These are phyloP conservation scores for Pseudogymnoascus sp. DNA, from an alignment of 2,329 filamentous ascomycete genomes.

Conservation along the genomic window DNA sequence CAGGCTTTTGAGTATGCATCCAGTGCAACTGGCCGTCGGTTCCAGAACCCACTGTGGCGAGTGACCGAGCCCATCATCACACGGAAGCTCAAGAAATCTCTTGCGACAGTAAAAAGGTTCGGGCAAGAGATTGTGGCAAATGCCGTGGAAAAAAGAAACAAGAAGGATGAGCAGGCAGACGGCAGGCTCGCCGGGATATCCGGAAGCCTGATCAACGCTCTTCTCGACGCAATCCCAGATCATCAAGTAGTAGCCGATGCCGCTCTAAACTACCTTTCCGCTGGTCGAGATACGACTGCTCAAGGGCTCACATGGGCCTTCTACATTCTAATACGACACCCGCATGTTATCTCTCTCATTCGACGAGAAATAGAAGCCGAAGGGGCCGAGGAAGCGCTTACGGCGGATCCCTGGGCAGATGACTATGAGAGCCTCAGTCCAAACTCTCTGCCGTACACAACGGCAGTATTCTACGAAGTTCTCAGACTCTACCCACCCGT, in stretches of 20 bases:
- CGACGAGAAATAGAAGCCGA: conserved; percentile 33
- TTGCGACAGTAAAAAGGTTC: conserved; percentile 45
- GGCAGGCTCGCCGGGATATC: conserved; percentile 34
- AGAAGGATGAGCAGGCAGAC: conserved; percentile 20
- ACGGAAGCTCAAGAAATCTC: conserved; percentile 38
- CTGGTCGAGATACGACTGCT: conserved; percentile 55
- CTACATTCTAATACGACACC: conserved; percentile 50
- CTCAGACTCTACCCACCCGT: conserved; percentile 56
- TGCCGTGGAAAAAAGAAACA: conserved; percentile 37
- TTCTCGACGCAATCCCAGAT: conserved; percentile 49
- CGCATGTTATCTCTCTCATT: conserved; percentile 32
- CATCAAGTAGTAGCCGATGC: conserved; percentile 53
- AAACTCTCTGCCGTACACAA: conserved; percentile 44
- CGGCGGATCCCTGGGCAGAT: conserved; percentile 10
- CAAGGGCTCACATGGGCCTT: conserved; percentile 58
- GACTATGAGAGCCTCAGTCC: conserved; percentile 20
- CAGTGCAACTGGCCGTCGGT: conserved; percentile 49
- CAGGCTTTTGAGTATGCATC: conserved; percentile 55
- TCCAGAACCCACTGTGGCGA: conserved; percentile 58
- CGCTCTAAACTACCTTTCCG: conserved; percentile 58
- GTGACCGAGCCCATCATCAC: conserved; percentile 49
- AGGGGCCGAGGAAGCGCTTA: conserved; percentile 13
- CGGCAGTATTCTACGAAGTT: conserved; percentile 54
- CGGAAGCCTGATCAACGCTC: conserved; percentile 51
- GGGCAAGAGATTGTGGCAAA: conserved; percentile 49